Evolutionary conservation across 305 asterid genomes (phyloP).

Genomic region (Solanum aculeatissimum): DNA sequence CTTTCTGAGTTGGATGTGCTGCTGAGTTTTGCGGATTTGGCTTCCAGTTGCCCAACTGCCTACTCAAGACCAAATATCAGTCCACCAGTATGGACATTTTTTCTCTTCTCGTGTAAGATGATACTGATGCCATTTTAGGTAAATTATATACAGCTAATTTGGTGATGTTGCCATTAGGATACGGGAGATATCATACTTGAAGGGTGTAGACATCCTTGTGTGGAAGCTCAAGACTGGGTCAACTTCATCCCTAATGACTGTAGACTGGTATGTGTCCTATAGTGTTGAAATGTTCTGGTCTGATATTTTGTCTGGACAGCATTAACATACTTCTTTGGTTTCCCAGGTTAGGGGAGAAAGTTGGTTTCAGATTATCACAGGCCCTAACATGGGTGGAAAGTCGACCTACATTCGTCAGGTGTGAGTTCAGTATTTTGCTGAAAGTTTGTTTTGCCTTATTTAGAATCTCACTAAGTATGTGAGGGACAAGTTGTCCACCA

Average conservation of each 20-base stretch:
- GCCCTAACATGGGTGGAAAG: constrained; percentile 99
- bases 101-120: neutral
- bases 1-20: constrained; percentile 93
- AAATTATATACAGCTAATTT: neutral
- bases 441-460: constrained; percentile 1
- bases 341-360: constrained; percentile 73
- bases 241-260: constrained; percentile 93
- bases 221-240: constrained; percentile 99
- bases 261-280: constrained; percentile 56
- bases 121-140: neutral
- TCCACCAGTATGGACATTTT: constrained; percentile 43
- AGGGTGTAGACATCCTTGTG: constrained; percentile 98
- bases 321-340: constrained; percentile 8
- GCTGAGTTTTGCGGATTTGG: constrained; percentile 97
- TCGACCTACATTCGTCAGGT: constrained; percentile 98
- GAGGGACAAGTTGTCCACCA: neutral
- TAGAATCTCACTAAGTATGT: neutral
- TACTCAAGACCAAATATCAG: constrained; percentile 80
- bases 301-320: neutral
- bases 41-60: constrained; percentile 75
- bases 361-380: constrained; percentile 98
- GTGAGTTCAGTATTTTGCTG: constrained; percentile 2
- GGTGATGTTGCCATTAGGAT: constrained; percentile 34
- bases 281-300: neutral
- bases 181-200: constrained; percentile 78